These are phyloP conservation scores for Termitomyces sp. DNA, from an alignment of 768 basidiomycete genomes.

Conservation along the genomic window DNA sequence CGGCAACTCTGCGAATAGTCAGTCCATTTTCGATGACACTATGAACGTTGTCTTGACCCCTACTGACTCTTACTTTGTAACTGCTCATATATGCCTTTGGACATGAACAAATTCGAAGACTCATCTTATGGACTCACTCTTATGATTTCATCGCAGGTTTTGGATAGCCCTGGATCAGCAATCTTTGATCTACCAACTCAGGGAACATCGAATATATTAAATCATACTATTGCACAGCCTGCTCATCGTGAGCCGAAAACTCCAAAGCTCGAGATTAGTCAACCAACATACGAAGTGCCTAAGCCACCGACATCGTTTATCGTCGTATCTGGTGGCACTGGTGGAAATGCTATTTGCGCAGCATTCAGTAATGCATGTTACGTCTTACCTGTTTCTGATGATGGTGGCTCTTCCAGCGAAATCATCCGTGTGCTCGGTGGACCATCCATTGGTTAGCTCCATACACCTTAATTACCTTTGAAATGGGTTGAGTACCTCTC, in stretches of 20 bases:
- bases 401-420: conserved; percentile 93
- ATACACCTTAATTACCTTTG: not conserved
- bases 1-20: not conserved
- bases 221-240: conserved; percentile 1
- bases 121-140: conserved; percentile 11
- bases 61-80: conserved; percentile 3
- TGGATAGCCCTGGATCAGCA: conserved; percentile 64
- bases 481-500: not conserved
- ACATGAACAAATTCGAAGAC: conserved; percentile 5
- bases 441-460: conserved; percentile 65
- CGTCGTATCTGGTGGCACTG: conserved; percentile 91
- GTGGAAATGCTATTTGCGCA: conserved; percentile 85
- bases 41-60: not conserved
- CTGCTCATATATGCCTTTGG: conserved; percentile 10
- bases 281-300: not conserved
- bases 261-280: conserved; percentile 1
- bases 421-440: conserved; percentile 89
- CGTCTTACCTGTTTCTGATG: conserved; percentile 90
- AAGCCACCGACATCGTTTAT: conserved; percentile 42
- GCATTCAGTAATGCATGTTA: conserved; percentile 79
- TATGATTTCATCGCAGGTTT: conserved; percentile 4
- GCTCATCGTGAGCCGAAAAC: conserved; percentile 1
- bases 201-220: conserved; percentile 1
- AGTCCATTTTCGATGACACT: not conserved
- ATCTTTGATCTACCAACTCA: conserved; percentile 71